Base-by-base conservation (phyloP, 345 rosid genomes). In the Punica granatum region DNA sequence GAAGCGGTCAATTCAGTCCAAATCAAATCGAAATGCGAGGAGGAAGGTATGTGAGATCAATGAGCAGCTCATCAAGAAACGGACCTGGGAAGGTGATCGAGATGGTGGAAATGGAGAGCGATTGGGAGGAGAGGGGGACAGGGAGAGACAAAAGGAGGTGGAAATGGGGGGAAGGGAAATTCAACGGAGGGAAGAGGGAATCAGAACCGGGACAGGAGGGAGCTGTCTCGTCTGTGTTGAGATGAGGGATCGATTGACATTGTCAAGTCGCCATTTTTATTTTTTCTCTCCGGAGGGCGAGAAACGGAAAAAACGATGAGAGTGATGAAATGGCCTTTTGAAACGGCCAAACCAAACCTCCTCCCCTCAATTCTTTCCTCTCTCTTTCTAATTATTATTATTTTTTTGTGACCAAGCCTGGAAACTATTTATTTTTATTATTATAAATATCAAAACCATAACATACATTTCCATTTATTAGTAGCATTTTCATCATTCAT, bases 251-350 rank as follows among this genome's bases (percentile, higher is more conserved):
- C 23, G 59, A 31, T 66, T n/a, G 69, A 33, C 69, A 54, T 66
- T 34, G 60, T 37, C 39, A 30, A 65, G 54, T 65, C 37, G 26
- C 58, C 58, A n/a, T 32, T 48, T 66, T 26, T 46, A 46, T 33
- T 13, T 37, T 37, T 37, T 37, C 11, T 4, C 5, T 37, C 41
- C 41, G 41, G 11, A 37, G 5, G 11, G 23, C 34, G 48, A 19
- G 9, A 21, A 28, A 64, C 34, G n/a, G 32, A 41, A 53, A 49
- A 31, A 33, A 32, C 59, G n/a, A n/a, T 0, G 39, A 4, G 23
- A 26, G 6, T 26, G 32, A 54, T 25, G 43, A 42, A 25, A 15
- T 8, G 34, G 23, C 5, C 21, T 25, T 65, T 30, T 51, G 15
- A 43, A 65, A 65, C 56, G 54, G 56, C 36, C 54, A 43, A 43